phyloP scores from a whole-genome alignment of 2,329 filamentous ascomycete species.

The Penicillium psychrosexuale region DNA sequence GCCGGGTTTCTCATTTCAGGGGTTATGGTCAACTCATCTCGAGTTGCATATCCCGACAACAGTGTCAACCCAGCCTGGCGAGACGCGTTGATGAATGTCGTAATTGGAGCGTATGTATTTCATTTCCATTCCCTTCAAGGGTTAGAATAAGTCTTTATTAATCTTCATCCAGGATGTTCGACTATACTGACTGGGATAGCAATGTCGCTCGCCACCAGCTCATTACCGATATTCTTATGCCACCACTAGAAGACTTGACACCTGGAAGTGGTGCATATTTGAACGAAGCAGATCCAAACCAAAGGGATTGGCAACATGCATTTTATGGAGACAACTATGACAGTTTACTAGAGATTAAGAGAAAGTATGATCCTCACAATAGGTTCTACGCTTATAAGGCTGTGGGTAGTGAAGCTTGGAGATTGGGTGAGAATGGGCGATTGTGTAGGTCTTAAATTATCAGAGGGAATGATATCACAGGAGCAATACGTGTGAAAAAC shows the following conservation, averaged over 20 bases:
- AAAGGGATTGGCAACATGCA: conserved; percentile 18
- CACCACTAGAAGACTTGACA: conserved; percentile 9
- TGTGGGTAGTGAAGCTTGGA: conserved; percentile 15
- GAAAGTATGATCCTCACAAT: conserved; percentile 13
- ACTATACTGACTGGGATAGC: conserved; percentile 1
- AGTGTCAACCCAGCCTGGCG: conserved; percentile 17
- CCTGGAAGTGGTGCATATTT: conserved; percentile 21
- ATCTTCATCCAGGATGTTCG: conserved; percentile 1
- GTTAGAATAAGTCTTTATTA: not conserved
- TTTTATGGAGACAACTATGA: conserved; percentile 24
- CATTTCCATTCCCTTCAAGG: no score
- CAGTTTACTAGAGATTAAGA: conserved; percentile 3
- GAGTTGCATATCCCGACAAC: conserved; percentile 3
- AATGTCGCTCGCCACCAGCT: not conserved
- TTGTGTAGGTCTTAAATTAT: not conserved
- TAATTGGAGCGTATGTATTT: conserved; percentile 5
- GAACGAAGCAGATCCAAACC: conserved; percentile 25
- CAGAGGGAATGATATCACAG: not conserved
- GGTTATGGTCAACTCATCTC: conserved; percentile 12
- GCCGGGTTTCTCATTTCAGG: conserved; percentile 10
- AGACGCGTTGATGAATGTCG: conserved; percentile 4
- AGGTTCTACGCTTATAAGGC: conserved; percentile 12
- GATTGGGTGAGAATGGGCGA: not conserved
- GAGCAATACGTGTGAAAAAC: not conserved
- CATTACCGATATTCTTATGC: conserved; percentile 12